Evolutionary conservation across 2,329 filamentous ascomycete genomes (phyloP).

Genomic region (Colletotrichum plurivorum): DNA sequence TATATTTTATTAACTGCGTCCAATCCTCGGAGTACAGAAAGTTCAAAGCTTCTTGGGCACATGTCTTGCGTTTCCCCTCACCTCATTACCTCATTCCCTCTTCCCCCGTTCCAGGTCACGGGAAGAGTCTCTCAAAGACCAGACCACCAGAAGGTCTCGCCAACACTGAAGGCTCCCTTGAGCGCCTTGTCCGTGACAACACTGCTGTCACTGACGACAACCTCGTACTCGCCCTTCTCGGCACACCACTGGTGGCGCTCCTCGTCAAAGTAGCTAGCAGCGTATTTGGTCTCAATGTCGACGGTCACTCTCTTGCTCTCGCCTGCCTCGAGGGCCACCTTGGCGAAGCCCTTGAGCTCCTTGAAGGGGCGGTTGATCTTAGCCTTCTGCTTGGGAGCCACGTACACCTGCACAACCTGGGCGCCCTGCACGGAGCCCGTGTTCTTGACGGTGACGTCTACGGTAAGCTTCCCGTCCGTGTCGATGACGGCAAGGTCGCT

Average conservation of each 20-base stretch:
- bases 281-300: slow-evolving; percentile 73
- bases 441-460: slow-evolving; percentile 68
- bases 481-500: slow-evolving; percentile 58
- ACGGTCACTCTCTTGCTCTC: slow-evolving; percentile 71
- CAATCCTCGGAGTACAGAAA: too few relatives aligned
- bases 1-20: too few relatives aligned
- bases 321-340: slow-evolving; percentile 71
- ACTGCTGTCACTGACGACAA: slow-evolving; percentile 73
- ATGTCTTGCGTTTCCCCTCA: neutral
- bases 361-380: slow-evolving; percentile 65
- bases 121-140: slow-evolving; percentile 62
- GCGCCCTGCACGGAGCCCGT: slow-evolving; percentile 62
- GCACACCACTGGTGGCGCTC: slow-evolving; percentile 74
- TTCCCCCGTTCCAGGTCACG: neutral
- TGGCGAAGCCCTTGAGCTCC: slow-evolving; percentile 71
- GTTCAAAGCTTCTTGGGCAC: too few relatives aligned
- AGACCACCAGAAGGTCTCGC: slow-evolving; percentile 77
- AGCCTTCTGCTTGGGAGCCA: slow-evolving; percentile 62
- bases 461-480: slow-evolving; percentile 58
- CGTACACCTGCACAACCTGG: slow-evolving; percentile 65
- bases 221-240: slow-evolving; percentile 75
- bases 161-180: slow-evolving; percentile 68
- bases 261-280: slow-evolving; percentile 80
- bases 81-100: too few relatives aligned
- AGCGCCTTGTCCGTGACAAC: slow-evolving; percentile 62